A percentile compares a stretch with the other conserved stretches of the same genome.
These are phyloP conservation scores for Periglandula ipomoeae DNA, from an alignment of 2,329 filamentous ascomycete species.

Conservation along the genomic window DNA sequence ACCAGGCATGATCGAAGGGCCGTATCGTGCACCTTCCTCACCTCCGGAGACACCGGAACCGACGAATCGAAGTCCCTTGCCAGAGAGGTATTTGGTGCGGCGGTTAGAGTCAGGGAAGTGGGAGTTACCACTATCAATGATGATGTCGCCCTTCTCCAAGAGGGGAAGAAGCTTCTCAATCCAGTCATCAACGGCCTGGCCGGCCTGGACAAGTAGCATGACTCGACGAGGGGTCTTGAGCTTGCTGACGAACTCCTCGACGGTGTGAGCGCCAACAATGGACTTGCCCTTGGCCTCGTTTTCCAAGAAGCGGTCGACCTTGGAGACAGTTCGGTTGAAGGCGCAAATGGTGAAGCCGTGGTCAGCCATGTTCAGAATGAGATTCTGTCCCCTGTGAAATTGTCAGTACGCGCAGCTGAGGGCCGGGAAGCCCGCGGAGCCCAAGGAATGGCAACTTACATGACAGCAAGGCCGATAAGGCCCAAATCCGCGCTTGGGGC, in stretches of 20 bases:
- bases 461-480: constrained; percentile 88
- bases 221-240: constrained; percentile 94
- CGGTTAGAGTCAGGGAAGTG: constrained; percentile 99
- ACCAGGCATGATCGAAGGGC: constrained; percentile 97
- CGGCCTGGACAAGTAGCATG: constrained; percentile 99
- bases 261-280: constrained; percentile 85
- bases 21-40: constrained; percentile 97
- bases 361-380: constrained; percentile 84
- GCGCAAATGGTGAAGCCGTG: constrained; percentile 94
- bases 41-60: constrained; percentile 96
- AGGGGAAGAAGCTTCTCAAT: constrained; percentile 88
- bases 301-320: constrained; percentile 89
- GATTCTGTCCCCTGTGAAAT: constrained; percentile 59
- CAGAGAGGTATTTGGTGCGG: constrained; percentile 76
- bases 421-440: no score
- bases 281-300: constrained; percentile 95
- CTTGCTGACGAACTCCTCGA: constrained; percentile 91
- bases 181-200: constrained; percentile 96
- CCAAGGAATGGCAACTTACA: no score
- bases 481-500: constrained; percentile 71
- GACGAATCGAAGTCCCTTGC: constrained; percentile 91
- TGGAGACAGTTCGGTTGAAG: constrained; percentile 97
- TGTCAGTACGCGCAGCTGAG: constrained; percentile 1
- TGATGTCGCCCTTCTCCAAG: constrained; percentile 83
- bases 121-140: constrained; percentile 97